phyloP scores from a whole-genome alignment of 106 monocot species.

The Gastrodia elata region DNA sequence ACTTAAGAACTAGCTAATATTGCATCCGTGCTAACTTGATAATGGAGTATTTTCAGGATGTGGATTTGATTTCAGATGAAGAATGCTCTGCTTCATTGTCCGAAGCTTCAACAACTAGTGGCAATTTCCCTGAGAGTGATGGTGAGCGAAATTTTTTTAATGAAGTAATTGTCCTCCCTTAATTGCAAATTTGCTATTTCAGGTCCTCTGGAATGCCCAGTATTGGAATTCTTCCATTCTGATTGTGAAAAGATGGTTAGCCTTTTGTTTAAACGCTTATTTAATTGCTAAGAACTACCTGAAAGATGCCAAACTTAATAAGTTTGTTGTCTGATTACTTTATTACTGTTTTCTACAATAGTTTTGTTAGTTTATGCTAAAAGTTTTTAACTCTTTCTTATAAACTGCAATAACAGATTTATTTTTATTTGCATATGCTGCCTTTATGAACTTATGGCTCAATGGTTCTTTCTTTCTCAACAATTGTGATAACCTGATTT shows the following conservation, averaged over 20 bases:
- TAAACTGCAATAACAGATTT: not conserved
- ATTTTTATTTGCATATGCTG: not conserved
- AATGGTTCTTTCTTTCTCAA: not conserved
- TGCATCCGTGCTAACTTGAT: not conserved
- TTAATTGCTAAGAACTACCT: not conserved
- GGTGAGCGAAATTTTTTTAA: not conserved
- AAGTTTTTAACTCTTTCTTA: not conserved
- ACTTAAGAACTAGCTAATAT: not conserved
- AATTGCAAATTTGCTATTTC: not conserved
- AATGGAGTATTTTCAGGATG: slow-evolving; percentile 19
- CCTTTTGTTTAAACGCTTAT: not conserved
- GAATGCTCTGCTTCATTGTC: slow-evolving; percentile 19
- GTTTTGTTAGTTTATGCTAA: not conserved
- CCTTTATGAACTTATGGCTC: not conserved
- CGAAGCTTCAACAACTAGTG: slow-evolving; percentile 16
- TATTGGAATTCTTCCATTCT: not conserved
- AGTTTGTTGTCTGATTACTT: not conserved
- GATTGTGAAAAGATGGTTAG: slow-evolving; percentile 5
- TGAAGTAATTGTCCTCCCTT: not conserved
- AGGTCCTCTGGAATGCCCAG: not conserved
- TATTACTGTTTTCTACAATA: not conserved
- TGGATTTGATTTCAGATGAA: slow-evolving; percentile 32
- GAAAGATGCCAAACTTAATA: not conserved
- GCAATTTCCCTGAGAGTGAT: slow-evolving; percentile 1
- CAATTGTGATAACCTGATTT: too few relatives aligned